Evolutionary conservation across 768 basidiomycete genomes (phyloP), one percentile per base, ranked within the genome.

Genomic region (Kwoniella sp.): DNA sequence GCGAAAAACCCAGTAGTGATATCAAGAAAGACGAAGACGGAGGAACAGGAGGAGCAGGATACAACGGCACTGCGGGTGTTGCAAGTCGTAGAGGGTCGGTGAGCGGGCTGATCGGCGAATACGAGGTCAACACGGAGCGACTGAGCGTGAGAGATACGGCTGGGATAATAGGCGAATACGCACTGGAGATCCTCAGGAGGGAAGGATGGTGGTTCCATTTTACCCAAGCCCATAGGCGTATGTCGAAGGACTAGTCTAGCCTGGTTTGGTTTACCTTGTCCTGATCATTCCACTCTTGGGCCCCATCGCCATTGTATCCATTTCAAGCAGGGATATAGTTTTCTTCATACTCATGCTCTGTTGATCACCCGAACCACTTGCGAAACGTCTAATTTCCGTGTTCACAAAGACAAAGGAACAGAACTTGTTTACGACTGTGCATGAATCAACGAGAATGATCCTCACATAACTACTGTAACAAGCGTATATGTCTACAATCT

Each of bases 171-270:
- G 30, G 29, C 15, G 62, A 63, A 37, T 63, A 63, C 55, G 37
- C 55, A 12, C 38, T 63, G 22, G 62, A 75, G 56, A 50, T 67
- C 68, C 37, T 66, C 25, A 31, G 74, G 66, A n/a, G 71, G 38
- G 8, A 69, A 37, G 57, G 67, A 61, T 54, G 65, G 63, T 45
- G 41, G 41, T 45, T 45, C 15, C 41, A 45, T 45, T 45, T 45
- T 17, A 45, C 41, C 5, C 41, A 45, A 11, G 20, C 41, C 41
- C 41, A 45, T 17, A 45, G 41, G 41, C 41, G 41, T 20, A 45
- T 45, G 41, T 45, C 41, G 41, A 45, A 45, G 41, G 41, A 45
- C 4, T 45, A 53, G 9, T 4, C 12, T 20, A 50, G n/a, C 5
- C 25, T n/a, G 4, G 5, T 50, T 8, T n/a, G 5, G 48, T n/a